A percentile compares a stretch with the other conserved stretches of the same genome.
phyloP scores from a whole-genome alignment of 129 eudicot genomes.

The Flaveria trinervia region DNA sequence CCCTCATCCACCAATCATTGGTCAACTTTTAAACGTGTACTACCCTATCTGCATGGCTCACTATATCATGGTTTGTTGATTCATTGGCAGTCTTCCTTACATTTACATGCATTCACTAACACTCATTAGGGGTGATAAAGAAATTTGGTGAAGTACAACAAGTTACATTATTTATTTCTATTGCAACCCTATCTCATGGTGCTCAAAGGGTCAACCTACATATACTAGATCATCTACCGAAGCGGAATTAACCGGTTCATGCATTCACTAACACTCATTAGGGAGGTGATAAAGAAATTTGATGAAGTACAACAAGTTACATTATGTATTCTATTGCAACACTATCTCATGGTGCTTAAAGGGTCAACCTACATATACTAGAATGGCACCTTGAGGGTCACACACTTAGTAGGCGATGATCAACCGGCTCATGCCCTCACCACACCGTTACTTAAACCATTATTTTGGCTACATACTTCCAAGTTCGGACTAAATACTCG shows the following conservation, averaged over 20 bases:
- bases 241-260: neutral
- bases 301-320: neutral
- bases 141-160: neutral
- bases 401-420: neutral
- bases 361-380: too few relatives aligned
- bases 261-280: too few relatives aligned
- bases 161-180: neutral
- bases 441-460: too few relatives aligned
- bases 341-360: too few relatives aligned
- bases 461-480: neutral
- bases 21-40: neutral
- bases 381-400: neutral
- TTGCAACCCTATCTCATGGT: neutral
- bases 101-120: neutral
- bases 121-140: neutral
- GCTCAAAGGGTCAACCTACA: neutral
- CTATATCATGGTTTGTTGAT: neutral
- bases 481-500: neutral
- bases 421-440: neutral
- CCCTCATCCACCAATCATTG: neutral
- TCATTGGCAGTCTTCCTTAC: neutral
- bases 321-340: too few relatives aligned
- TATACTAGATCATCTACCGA: neutral
- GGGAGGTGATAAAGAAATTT: neutral
- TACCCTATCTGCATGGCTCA: neutral